phyloP scores from a whole-genome alignment of 805 yeast genomes.

The Metschnikowia similis region DNA sequence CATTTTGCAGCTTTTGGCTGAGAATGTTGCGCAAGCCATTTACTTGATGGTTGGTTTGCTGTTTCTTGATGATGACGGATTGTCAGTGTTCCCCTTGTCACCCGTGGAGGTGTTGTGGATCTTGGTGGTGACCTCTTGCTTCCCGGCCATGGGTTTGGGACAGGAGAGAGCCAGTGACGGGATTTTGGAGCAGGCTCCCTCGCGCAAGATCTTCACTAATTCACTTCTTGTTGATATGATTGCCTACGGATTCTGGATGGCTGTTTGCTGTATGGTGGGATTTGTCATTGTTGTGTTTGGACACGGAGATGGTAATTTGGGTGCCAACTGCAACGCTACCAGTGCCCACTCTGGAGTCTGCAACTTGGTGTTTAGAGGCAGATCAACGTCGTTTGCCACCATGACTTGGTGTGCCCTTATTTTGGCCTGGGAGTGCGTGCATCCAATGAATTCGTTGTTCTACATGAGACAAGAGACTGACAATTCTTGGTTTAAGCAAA shows the following conservation, averaged over 20 bases:
- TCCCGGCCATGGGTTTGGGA: conserved; percentile 23
- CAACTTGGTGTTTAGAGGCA: conserved; percentile 33
- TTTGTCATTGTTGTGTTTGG: conserved; percentile 37
- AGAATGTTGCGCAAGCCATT: conserved; percentile 50
- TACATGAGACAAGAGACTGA: conserved; percentile 35
- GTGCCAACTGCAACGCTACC: conserved; percentile 31
- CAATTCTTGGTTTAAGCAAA: conserved; percentile 35
- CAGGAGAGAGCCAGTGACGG: conserved; percentile 39
- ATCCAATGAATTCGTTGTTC: conserved; percentile 32
- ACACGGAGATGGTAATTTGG: conserved; percentile 36
- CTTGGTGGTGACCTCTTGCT: conserved; percentile 19
- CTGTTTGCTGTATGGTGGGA: conserved; percentile 35
- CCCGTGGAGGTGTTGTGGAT: conserved; percentile 27
- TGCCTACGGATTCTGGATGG: conserved; percentile 41
- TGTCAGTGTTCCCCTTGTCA: conserved; percentile 76
- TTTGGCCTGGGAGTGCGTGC: conserved; percentile 40
- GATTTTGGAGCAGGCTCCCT: conserved; percentile 35
- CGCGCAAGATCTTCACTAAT: conserved; percentile 35
- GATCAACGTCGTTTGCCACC: conserved; percentile 36
- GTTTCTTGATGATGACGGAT: conserved; percentile 56
- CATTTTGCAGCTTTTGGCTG: conserved; percentile 20
- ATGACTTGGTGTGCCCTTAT: conserved; percentile 41
- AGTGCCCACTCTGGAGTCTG: conserved; percentile 19
- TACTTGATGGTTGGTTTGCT: conserved; percentile 68
- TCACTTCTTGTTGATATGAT: conserved; percentile 40